Base-by-base conservation (phyloP, 179 eudicot species). In the Patellifolia procumbens region DNA sequence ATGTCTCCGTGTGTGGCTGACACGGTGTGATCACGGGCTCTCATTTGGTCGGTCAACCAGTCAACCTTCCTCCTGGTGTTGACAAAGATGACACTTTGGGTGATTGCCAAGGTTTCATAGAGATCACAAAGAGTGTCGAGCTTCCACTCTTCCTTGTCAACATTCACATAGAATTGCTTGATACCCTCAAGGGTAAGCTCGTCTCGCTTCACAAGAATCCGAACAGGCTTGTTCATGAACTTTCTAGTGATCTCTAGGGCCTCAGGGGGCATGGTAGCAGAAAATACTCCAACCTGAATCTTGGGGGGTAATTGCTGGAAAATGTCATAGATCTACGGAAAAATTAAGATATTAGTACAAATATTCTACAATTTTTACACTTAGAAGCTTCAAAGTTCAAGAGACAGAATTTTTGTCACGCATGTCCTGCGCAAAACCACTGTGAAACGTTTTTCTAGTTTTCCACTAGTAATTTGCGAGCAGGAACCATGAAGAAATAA, bases 191-290 rank as follows among this genome's bases (percentile, higher is more conserved):
- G 86, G 29, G 86, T 85, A 43, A 85, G 86, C 67, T 85, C 88
- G 28, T 83, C 88, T 24, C 88, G 84, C 84, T 82, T 85, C 59
- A 85, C 86, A 34, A 85, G 80, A 76, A 85, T 85, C 48, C 88
- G 74, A 8, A 85, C 88, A 17, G 88, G 88, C 67, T 85, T 85
- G 80, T 85, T 82, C 88, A 85, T 85, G 82, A 85, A 85, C 61
- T 85, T 85, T 62, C 87, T 72, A 51, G 88, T 85, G 0, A 85
- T 85, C 62, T 85, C 86, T 12, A 85, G 86, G 59, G 88, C 88
- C 79, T 85, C 88, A 24, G 88, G 86, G 1, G 88, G 88, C 88
- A 85, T 85, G 1, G 86, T 85, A 11, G 88, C 86, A 22, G 88
- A 85, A 43, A 85, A 85, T 5, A 85, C 88, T 64, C 88, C 88